These are phyloP conservation scores for Yarrowia hollandica DNA, from an alignment of 805 yeast genomes.

Conservation along the genomic window DNA sequence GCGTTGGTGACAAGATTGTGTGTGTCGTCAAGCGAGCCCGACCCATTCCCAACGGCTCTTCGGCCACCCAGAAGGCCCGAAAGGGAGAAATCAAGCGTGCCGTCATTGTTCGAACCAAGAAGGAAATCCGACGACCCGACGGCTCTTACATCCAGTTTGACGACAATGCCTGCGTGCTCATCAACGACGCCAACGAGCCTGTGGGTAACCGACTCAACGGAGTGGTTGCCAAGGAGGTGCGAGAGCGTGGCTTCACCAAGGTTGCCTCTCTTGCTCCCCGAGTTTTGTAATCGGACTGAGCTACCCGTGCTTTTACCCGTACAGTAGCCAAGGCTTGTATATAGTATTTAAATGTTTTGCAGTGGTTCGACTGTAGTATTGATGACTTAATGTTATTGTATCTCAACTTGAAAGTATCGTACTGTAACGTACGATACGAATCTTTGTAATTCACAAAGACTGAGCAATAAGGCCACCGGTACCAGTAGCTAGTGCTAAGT, in stretches of 20 bases:
- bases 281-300: constrained; percentile 51
- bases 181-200: constrained; percentile 91
- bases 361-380: constrained; percentile 1
- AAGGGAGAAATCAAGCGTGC: constrained; percentile 96
- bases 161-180: constrained; percentile 94
- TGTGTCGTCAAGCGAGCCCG: constrained; percentile 91
- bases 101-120: constrained; percentile 89
- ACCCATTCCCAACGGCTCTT: constrained; percentile 72
- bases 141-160: constrained; percentile 86
- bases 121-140: constrained; percentile 73
- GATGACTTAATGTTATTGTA: background rate
- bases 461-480: too few relatives aligned
- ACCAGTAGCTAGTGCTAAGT: too few relatives aligned
- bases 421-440: too few relatives aligned
- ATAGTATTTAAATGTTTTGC: constrained; percentile 22
- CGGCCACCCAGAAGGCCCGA: constrained; percentile 71
- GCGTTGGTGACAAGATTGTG: constrained; percentile 77
- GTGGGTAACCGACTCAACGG: constrained; percentile 89
- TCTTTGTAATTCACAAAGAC: too few relatives aligned
- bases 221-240: constrained; percentile 87
- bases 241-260: constrained; percentile 78
- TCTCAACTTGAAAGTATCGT: too few relatives aligned
- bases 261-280: constrained; percentile 90
- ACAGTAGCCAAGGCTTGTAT: constrained; percentile 28
- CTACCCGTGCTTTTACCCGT: background rate